phyloP scores from a whole-genome alignment of 75 land plant species.

The Sequoiadendron giganteum region DNA sequence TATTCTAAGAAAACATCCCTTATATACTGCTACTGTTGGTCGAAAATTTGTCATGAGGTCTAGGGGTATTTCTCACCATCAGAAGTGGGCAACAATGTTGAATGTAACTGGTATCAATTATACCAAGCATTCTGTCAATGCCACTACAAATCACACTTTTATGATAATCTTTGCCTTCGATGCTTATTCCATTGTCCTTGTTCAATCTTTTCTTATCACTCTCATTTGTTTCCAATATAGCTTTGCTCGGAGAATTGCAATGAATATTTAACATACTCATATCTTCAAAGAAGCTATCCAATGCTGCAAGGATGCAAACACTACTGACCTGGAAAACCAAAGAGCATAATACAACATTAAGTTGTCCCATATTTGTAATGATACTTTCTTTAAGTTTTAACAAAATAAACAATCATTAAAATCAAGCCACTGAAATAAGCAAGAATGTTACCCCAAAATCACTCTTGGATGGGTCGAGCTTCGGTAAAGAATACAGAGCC shows the following conservation, averaged over 20 bases:
- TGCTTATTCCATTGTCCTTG: background rate
- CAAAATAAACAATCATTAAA: background rate
- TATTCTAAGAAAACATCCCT: background rate
- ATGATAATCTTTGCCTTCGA: constrained; percentile 2
- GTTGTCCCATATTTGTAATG: background rate
- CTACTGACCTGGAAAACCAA: constrained; percentile 25
- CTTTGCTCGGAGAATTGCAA: background rate
- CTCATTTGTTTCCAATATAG: constrained; percentile 3
- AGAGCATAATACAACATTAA: background rate
- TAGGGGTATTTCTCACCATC: constrained; percentile 13
- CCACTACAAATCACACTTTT: constrained; percentile 8
- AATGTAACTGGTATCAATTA: constrained; percentile 34
- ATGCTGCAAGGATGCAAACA: constrained; percentile 35
- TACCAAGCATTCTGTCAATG: constrained; percentile 33
- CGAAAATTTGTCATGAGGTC: background rate
- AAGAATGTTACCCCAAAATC: constrained; percentile 35
- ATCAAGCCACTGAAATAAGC: background rate
- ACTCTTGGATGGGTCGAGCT: constrained; percentile 26
- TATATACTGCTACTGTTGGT: constrained; percentile 1
- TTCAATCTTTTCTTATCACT: constrained; percentile 1
- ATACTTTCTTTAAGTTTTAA: background rate
- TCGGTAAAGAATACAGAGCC: constrained; percentile 28
- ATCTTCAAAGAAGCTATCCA: constrained; percentile 41
- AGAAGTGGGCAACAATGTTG: constrained; percentile 44
- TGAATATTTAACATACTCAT: constrained; percentile 13